Conservation (phyloP, 495 filamentous ascomycete genomes). For the Pyrenula aspistea region DNA sequence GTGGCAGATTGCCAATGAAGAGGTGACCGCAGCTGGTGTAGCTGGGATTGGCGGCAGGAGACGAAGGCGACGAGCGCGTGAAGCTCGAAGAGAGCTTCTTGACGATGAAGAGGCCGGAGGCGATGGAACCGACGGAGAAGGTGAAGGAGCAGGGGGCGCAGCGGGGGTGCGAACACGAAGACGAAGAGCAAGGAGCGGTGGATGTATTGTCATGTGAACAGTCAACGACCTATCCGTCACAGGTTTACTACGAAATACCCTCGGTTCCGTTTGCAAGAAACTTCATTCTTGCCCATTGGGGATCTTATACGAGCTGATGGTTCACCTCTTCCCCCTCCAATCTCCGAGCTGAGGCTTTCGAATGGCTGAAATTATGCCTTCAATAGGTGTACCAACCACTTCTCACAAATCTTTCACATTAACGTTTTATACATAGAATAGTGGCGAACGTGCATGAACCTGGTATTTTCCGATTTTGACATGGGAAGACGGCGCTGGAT, state of each 20-base stretch:
- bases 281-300: no score
- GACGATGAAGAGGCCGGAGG: constrained; percentile 61
- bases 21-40: constrained; percentile 60
- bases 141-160: constrained; percentile 10
- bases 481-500: background rate
- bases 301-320: no score
- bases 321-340: no score
- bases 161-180: constrained; percentile 21
- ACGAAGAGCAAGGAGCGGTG: constrained; percentile 42
- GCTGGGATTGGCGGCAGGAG: constrained; percentile 46
- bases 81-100: constrained; percentile 59
- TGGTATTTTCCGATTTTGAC: background rate
- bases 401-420: no score
- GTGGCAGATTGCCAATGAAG: constrained; percentile 85
- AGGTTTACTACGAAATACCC: no score
- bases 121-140: constrained; percentile 16
- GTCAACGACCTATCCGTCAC: no score
- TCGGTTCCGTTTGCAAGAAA: no score
- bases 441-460: no score
- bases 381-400: no score
- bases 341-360: no score
- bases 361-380: no score
- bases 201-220: constrained; percentile 43
- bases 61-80: constrained; percentile 60
- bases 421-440: no score